Conservation (phyloP, 106 monocot genomes). For the Triglochin maritima region DNA sequence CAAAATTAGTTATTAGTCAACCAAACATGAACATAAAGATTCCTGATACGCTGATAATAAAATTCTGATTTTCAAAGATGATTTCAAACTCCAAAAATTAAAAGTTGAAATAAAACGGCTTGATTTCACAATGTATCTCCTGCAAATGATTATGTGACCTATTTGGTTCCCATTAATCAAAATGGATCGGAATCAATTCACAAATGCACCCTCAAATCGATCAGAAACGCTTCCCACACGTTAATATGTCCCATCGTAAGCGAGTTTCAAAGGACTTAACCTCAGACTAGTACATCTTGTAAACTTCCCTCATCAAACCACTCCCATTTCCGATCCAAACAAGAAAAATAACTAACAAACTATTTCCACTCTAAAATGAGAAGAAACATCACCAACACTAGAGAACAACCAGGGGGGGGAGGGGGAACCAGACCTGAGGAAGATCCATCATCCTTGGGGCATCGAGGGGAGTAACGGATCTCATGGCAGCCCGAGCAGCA, state of each 20-base stretch:
- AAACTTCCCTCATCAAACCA: no score
- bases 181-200: no score
- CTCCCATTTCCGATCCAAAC: no score
- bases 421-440: constrained; percentile 38
- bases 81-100: neutral
- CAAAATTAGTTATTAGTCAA: neutral
- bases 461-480: constrained; percentile 51
- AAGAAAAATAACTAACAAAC: neutral
- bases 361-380: neutral
- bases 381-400: neutral
- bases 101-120: neutral
- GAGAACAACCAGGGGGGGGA: neutral
- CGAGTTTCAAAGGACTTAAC: no score
- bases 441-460: constrained; percentile 92
- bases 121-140: neutral
- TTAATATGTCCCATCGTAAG: no score
- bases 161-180: no score
- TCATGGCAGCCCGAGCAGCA: constrained; percentile 21
- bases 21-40: neutral
- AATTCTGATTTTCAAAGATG: neutral
- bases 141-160: no score
- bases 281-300: no score
- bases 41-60: neutral
- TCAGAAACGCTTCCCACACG: no score
- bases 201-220: no score